These are phyloP conservation scores for Tardiomyces digboiensis DNA, from an alignment of 1,139 yeast species.

Conservation along the genomic window DNA sequence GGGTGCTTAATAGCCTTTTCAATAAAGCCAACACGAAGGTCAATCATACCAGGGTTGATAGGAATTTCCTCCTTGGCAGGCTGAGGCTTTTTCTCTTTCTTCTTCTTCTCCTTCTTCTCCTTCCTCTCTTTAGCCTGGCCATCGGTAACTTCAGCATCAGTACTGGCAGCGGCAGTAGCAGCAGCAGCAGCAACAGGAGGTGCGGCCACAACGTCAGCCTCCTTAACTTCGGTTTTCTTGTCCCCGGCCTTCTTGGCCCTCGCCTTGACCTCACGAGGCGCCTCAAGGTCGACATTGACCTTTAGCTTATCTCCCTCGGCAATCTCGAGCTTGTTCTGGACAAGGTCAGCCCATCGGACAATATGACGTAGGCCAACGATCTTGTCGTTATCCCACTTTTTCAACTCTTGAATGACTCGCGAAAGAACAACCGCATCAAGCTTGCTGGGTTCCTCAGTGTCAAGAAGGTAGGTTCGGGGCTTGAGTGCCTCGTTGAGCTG, in stretches of 20 bases:
- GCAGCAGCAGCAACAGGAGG: slow-evolving; percentile 10
- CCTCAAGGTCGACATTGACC: slow-evolving; percentile 48
- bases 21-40: slow-evolving; percentile 92
- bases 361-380: slow-evolving; percentile 61
- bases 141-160: slow-evolving; percentile 36
- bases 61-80: slow-evolving; percentile 46
- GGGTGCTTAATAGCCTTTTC: slow-evolving; percentile 97
- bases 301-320: slow-evolving; percentile 44
- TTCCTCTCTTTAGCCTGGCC: slow-evolving; percentile 72
- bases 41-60: slow-evolving; percentile 77
- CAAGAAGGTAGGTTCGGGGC: slow-evolving; percentile 58
- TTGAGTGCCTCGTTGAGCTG: slow-evolving; percentile 64
- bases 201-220: slow-evolving; percentile 12
- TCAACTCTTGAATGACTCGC: slow-evolving; percentile 50
- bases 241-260: slow-evolving; percentile 42
- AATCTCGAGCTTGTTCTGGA: slow-evolving; percentile 55
- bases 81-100: slow-evolving; percentile 31
- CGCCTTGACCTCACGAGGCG: slow-evolving; percentile 61
- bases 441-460: slow-evolving; percentile 48
- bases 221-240: slow-evolving; percentile 16
- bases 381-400: slow-evolving; percentile 48
- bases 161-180: slow-evolving; percentile 14
- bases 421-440: slow-evolving; percentile 65
- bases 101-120: slow-evolving; percentile 48
- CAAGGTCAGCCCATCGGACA: slow-evolving; percentile 82